phyloP scores from a whole-genome alignment of 345 rosid genomes.

The Gossypium rotundifolium region DNA sequence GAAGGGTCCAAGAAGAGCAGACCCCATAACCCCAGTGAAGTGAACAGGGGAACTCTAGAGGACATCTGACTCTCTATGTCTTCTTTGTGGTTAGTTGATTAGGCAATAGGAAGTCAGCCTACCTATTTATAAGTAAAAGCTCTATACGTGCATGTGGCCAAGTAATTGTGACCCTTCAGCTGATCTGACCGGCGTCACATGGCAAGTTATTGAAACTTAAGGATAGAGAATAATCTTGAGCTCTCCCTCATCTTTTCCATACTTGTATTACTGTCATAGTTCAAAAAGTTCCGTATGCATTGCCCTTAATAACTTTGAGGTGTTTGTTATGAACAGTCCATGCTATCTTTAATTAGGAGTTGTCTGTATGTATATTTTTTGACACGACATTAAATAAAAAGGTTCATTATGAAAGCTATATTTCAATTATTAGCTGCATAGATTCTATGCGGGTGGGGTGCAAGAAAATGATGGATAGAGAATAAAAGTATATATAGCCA shows the following conservation, averaged over 20 bases:
- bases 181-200: neutral
- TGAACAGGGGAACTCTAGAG: too few relatives aligned
- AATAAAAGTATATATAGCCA: too few relatives aligned
- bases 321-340: too few relatives aligned
- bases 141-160: neutral
- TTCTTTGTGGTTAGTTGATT: too few relatives aligned
- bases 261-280: neutral
- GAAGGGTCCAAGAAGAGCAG: too few relatives aligned
- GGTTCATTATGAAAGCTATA: neutral
- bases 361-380: neutral
- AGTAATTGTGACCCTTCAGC: neutral
- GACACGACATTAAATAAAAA: too few relatives aligned
- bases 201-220: neutral
- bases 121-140: constrained; percentile 1
- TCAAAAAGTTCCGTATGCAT: neutral
- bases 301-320: neutral
- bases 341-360: neutral
- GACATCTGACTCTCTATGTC: too few relatives aligned
- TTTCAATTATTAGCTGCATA: neutral
- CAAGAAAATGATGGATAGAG: neutral
- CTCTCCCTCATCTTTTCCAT: neutral
- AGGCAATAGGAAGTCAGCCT: too few relatives aligned
- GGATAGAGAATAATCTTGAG: neutral
- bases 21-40: too few relatives aligned
- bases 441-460: neutral